Evolutionary conservation across 1,284 basidiomycete genomes (phyloP), one percentile per base, ranked within the genome.

Genomic region (Pseudozyma sp.): DNA sequence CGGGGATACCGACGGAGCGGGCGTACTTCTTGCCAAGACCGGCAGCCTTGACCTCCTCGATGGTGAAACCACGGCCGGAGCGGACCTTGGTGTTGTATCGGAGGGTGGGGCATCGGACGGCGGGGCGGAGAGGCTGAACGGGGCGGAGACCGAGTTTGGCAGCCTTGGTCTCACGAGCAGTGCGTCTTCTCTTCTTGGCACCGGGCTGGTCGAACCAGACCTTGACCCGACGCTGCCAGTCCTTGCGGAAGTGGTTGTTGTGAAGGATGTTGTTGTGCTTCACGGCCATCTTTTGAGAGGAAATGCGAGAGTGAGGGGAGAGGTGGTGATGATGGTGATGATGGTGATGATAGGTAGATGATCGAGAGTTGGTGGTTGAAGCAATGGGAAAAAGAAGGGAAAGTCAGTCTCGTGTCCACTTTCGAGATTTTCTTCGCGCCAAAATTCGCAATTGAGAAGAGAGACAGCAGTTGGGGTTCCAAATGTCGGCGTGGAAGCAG

Each of bases 131-230:
- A 85, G 92, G 91, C 79, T 91, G 89, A 79, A 95, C 90, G 70
- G 96, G 96, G 83, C 94, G 93, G 78, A 95, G 93, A 83, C 97
- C 96, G 72, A 97, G 92, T 75, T 90, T 87, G 62, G 95, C 90
- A 70, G 95, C 94, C 89, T 97, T 98, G 85, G 90, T 89, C 87
- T 93, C 91, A 87, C 97, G 93, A 56, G 95, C 94, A 74, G 89
- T 91, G 86, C 97, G 93, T 87, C 97, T 91, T 86, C 94, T 92
- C 87, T 96, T 93, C 89, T 99, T 99, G 87, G 93, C 93, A 68
- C 95, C 97, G 76, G 96, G 94, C 88, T 99, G 97, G 90, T 99
- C 93, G 87, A 99, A 99, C 96, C 95, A 95, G 86, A 93, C 96
- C 87, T 92, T 92, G 85, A 97, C 94, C 82, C 91, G 91, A 86